Evolutionary conservation across 2,329 filamentous ascomycete genomes (phyloP), one percentile per base, ranked within the genome.

Genomic region (Fusarium brevicatenulatum): DNA sequence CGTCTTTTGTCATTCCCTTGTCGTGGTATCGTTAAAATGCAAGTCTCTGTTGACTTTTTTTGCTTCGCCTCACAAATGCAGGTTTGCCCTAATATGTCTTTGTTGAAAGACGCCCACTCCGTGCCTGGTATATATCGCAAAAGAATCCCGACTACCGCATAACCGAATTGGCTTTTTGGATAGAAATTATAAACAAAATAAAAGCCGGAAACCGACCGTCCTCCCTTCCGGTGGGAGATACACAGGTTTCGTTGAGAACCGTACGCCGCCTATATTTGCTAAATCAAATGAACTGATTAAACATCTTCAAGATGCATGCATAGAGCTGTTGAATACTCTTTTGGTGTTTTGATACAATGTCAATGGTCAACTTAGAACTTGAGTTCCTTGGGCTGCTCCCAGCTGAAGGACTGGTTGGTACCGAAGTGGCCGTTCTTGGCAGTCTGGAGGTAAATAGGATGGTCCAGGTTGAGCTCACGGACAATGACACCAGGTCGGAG

Each of bases 361-460:
- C 53, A 57, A 54, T 62, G 72, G 63, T 66, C 56, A 71, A 79
- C 83, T 90, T 97, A 98, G 86, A 94, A 92, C 86, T 93, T 95
- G 82, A 99, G 93, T 78, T 88, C 80, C 93, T 97, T 98, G 82
- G 96, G 95, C 91, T 98, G 91, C 91, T 99, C 96, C 96, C 96
- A 99, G 86, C 88, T 91, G 91, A 99, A 99, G 85, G 85, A 88
- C 91, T 97, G 96, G 93, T 98, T 96, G 86, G 95, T 97, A 77
- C 89, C 89, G 87, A 99, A 99, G 91, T 99, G 96, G 80, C 96
- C 96, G 88, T 98, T 98, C 93, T 98, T 98, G 86, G 96, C 96
- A 66, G 96, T 99, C 89, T 95, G 90, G 90, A 91, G 91, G 92
- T 99, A 99, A 89, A 98, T 98, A 82, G 96, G 96, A 86, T 95